Conservation (phyloP, 805 yeast species). For the Candida patagonica region DNA sequence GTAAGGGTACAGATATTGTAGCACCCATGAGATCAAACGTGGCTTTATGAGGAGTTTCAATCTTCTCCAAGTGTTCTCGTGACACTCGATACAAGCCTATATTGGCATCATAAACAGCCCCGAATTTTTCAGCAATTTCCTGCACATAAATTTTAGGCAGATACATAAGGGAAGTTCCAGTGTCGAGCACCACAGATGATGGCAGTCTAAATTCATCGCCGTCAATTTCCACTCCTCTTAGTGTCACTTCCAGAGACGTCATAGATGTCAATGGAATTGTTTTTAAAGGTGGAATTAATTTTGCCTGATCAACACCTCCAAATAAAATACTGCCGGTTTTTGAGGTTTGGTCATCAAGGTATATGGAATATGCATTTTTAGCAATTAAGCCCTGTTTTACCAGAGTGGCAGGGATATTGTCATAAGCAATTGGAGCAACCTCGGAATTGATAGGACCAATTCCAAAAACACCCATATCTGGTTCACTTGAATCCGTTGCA, state of each 20-base stretch:
- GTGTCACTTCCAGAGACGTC: slow-evolving; percentile 14
- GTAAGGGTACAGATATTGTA: slow-evolving; percentile 33
- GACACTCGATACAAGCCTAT: slow-evolving; percentile 34
- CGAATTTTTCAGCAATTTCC: slow-evolving; percentile 29
- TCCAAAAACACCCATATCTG: slow-evolving; percentile 17
- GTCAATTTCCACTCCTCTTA: slow-evolving; percentile 15
- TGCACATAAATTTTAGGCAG: slow-evolving; percentile 33
- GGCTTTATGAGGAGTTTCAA: slow-evolving; percentile 21
- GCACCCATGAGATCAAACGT: slow-evolving; percentile 45
- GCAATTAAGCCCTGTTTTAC: slow-evolving; percentile 48
- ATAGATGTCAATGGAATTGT: slow-evolving; percentile 15
- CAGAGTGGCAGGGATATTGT: slow-evolving; percentile 53
- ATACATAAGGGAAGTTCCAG: slow-evolving; percentile 47
- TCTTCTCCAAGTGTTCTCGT: slow-evolving; percentile 18
- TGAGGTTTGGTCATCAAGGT: slow-evolving; percentile 35
- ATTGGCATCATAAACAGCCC: slow-evolving; percentile 31
- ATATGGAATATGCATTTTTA: slow-evolving; percentile 53
- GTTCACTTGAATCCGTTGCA: slow-evolving; percentile 60
- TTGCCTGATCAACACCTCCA: slow-evolving; percentile 63
- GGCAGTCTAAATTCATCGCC: slow-evolving; percentile 3
- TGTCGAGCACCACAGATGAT: slow-evolving; percentile 37
- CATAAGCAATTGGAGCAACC: slow-evolving; percentile 30
- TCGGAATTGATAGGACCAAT: slow-evolving; percentile 19
- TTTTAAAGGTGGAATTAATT: slow-evolving; percentile 22
- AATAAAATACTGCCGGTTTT: slow-evolving; percentile 49